phyloP scores from a whole-genome alignment of 2,329 filamentous ascomycete species.

The Colletotrichum sp. region DNA sequence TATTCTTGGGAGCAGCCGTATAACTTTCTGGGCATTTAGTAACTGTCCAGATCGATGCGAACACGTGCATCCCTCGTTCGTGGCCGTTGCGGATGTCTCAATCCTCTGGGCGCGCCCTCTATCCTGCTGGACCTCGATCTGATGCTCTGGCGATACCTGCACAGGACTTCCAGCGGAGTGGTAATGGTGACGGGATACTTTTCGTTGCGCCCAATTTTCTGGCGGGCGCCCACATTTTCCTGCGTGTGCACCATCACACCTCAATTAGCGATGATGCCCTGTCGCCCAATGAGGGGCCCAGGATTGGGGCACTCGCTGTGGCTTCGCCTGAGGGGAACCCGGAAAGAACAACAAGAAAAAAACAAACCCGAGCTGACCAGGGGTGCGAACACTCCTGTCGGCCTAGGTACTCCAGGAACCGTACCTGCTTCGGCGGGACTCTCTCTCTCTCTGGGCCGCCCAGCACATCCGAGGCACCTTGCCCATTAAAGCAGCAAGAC shows the following conservation, averaged over 20 bases:
- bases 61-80: slow-evolving; percentile 1
- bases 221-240: slow-evolving; percentile 17
- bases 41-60: not conserved
- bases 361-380: not conserved
- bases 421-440: not conserved
- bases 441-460: not conserved
- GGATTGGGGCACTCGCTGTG: not conserved
- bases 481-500: slow-evolving; percentile 12
- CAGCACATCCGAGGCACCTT: not conserved
- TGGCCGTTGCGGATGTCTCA: not conserved
- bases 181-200: slow-evolving; percentile 27
- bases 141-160: slow-evolving; percentile 20
- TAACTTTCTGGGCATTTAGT: not conserved
- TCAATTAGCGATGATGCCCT: slow-evolving; percentile 2
- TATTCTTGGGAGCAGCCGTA: not conserved
- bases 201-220: not conserved
- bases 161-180: slow-evolving; percentile 24
- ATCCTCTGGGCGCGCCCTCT: not conserved
- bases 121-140: not conserved
- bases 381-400: not conserved
- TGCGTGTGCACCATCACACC: not conserved
- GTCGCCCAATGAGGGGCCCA: slow-evolving; percentile 17
- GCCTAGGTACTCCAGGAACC: not conserved
- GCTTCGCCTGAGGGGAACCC: not conserved
- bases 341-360: not conserved